A percentile compares a stretch with the other conserved stretches of the same genome.
Conservation (phyloP, 257 asterid species). For the Voacanga thouarsii region DNA sequence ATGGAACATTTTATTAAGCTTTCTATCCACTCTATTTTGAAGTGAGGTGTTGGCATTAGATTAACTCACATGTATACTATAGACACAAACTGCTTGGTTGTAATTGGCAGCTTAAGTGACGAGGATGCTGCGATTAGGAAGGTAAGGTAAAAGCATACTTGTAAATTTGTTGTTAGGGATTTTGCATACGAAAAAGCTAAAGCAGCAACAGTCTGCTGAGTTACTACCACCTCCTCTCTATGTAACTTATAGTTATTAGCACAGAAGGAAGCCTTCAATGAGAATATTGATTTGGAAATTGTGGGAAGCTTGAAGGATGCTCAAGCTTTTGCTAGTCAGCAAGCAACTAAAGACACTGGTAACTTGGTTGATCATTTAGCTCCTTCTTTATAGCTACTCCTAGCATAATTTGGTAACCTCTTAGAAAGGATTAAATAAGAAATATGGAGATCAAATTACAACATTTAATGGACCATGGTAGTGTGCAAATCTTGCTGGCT, state of each 20-base stretch:
- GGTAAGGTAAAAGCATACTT: conserved; percentile 63
- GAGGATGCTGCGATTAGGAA: conserved; percentile 64
- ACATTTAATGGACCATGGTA: background rate
- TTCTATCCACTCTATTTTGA: conserved; percentile 18
- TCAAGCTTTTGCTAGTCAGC: conserved; percentile 77
- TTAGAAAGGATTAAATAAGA: background rate
- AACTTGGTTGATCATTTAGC: background rate
- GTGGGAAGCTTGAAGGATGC: conserved; percentile 92
- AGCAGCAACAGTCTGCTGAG: conserved; percentile 93
- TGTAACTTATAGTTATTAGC: conserved; percentile 78
- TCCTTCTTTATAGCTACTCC: background rate
- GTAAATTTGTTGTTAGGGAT: conserved; percentile 50
- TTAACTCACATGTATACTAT: conserved; percentile 25
- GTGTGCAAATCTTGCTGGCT: background rate
- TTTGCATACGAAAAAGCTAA: conserved; percentile 73
- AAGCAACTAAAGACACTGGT: conserved; percentile 81
- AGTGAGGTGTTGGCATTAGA: background rate
- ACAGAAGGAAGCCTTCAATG: conserved; percentile 94
- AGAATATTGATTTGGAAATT: conserved; percentile 79
- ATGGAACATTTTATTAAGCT: conserved; percentile 17
- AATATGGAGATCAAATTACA: background rate
- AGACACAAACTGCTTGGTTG: conserved; percentile 84
- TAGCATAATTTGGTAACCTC: background rate
- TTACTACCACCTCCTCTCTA: conserved; percentile 92
- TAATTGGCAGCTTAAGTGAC: conserved; percentile 41